Base-by-base conservation (phyloP, 2,329 filamentous ascomycete species). In the Aspergillus tanneri region DNA sequence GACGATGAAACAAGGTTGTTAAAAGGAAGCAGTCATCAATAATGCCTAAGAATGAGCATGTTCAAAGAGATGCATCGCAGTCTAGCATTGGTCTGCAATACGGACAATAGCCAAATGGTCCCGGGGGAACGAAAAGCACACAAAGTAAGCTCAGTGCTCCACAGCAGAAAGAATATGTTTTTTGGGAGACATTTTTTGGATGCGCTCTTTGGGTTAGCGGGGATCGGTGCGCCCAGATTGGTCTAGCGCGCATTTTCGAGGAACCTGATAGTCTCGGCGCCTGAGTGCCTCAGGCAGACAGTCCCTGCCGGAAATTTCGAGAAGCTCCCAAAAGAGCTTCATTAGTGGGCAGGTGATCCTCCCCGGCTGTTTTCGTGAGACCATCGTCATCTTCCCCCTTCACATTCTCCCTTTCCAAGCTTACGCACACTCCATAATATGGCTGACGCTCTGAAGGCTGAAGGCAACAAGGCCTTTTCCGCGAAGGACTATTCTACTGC, bases 401-500 rank as follows among this genome's bases (percentile, higher is more conserved):
- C 30, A 22, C 32, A 39, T 21, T 39, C 19, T 14, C 27, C 22
- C 30, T 40, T 23, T 14, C 19, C 27, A n/a, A n/a, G n/a, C 9
- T 36, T 24, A 40, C 24, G 22, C 10, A 35, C 28, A 40, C 32
- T 30, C 14, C 36, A 12, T 56, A 75, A 30, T 55, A 86, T 85
- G 83, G 82, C 83, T 57, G 83, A 86, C 73, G 80, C 92, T 82
- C 84, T 99, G 65, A 99, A 99, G 80, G 90, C 91, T 66, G 87
- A 93, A 70, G 93, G 92, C 78, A 99, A 99, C 81, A 95, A 95
- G 80, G 91, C 95, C 74, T 99, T 99, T 73, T 87, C 90, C 58
- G 90, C 89, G 55, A 97, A 97, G 82, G 90, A 97, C 74, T 99
- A 96, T 72, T 82, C 90, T 65, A 90, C 92, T 71, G 93, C 93